Evolutionary conservation across 306 rosid genomes (phyloP).

Genomic region (Ceratonia siliqua): DNA sequence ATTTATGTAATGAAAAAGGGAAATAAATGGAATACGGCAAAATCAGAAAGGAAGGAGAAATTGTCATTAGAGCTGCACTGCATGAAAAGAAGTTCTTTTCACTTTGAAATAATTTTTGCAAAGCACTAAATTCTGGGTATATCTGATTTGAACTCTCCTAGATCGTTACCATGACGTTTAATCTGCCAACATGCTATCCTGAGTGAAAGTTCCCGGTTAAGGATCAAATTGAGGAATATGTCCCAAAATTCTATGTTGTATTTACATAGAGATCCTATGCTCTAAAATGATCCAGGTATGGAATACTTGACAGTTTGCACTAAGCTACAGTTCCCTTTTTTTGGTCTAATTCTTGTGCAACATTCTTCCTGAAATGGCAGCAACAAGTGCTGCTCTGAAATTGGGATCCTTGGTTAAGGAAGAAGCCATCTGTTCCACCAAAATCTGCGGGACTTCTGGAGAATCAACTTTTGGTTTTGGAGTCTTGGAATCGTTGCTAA

Average conservation of each 20-base stretch:
- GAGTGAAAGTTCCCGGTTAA: constrained; percentile 22
- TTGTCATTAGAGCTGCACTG: neutral
- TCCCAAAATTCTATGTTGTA: constrained; percentile 49
- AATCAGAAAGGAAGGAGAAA: neutral
- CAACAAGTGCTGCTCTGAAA: constrained; percentile 90
- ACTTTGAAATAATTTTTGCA: neutral
- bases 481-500: constrained; percentile 41
- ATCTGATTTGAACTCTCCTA: constrained; percentile 4
- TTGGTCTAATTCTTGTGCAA: constrained; percentile 38
- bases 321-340: constrained; percentile 15
- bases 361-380: constrained; percentile 88
- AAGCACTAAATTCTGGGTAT: constrained; percentile 6
- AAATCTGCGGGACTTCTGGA: constrained; percentile 55
- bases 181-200: constrained; percentile 26
- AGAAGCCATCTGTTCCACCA: constrained; percentile 96
- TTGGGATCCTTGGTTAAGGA: constrained; percentile 93
- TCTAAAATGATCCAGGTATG: constrained; percentile 34
- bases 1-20: neutral
- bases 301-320: constrained; percentile 19
- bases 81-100: neutral
- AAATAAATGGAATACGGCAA: neutral
- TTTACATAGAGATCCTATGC: constrained; percentile 61
- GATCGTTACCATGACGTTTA: neutral
- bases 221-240: constrained; percentile 40
- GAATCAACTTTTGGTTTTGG: constrained; percentile 50